Conservation (phyloP, 2,329 filamentous ascomycete genomes). For the Fusarium vanettenii region DNA sequence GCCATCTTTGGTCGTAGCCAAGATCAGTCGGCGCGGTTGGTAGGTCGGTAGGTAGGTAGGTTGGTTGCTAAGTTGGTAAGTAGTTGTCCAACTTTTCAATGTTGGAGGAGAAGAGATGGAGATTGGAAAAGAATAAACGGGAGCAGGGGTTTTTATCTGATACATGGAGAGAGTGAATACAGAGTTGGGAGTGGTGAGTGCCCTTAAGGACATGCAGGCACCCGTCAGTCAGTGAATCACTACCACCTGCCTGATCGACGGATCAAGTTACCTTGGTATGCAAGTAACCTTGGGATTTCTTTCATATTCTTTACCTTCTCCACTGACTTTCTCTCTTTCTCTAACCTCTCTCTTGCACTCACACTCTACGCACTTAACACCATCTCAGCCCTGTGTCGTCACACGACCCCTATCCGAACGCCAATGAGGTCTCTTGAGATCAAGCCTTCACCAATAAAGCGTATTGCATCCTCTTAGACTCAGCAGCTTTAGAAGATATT, state of each 20-base stretch:
- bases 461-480: neutral
- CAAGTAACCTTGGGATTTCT: neutral
- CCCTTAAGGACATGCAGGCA: neutral
- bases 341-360: neutral
- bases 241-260: neutral
- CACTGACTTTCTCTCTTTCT: neutral
- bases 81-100: neutral
- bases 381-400: neutral
- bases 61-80: neutral
- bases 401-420: neutral
- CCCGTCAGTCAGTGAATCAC: neutral
- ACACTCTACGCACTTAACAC: neutral
- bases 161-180: neutral
- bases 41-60: neutral
- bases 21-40: neutral
- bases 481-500: neutral
- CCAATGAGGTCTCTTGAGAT: neutral
- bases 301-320: neutral
- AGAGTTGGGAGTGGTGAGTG: neutral
- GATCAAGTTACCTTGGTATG: neutral
- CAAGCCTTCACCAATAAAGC: neutral
- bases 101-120: neutral
- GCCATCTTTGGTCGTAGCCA: neutral
- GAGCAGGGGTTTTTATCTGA: neutral
- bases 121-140: neutral